These are phyloP conservation scores for Aureobasidium subglaciale DNA, from an alignment of 2,329 filamentous ascomycete genomes.

Conservation along the genomic window DNA sequence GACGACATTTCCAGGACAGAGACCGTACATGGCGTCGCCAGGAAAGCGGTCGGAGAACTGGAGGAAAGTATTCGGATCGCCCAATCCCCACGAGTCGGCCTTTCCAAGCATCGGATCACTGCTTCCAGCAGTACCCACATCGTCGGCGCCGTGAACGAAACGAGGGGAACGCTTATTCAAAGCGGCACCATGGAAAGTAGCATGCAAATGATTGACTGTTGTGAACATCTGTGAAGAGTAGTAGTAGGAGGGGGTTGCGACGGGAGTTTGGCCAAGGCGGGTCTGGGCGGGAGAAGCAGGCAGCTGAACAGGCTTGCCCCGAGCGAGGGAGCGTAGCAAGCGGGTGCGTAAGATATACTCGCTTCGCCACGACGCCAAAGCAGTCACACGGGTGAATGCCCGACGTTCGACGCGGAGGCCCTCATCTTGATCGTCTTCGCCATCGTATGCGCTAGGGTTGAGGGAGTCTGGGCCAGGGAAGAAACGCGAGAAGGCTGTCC, in stretches of 20 bases:
- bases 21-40: slow-evolving; percentile 66
- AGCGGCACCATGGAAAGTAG: slow-evolving; percentile 58
- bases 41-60: slow-evolving; percentile 74
- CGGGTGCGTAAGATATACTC: slow-evolving; percentile 88
- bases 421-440: slow-evolving; percentile 43
- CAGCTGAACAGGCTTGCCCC: slow-evolving; percentile 66
- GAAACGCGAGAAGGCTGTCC: slow-evolving; percentile 82
- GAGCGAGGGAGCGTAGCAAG: slow-evolving; percentile 69
- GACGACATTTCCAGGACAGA: slow-evolving; percentile 67
- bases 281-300: slow-evolving; percentile 46
- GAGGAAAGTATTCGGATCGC: slow-evolving; percentile 65
- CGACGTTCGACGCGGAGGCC: slow-evolving; percentile 63
- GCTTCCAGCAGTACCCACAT: slow-evolving; percentile 67
- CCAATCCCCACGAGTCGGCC: slow-evolving; percentile 73
- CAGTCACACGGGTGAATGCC: slow-evolving; percentile 73
- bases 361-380: slow-evolving; percentile 86
- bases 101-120: slow-evolving; percentile 74
- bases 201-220: slow-evolving; percentile 72
- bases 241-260: slow-evolving; percentile 66
- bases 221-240: slow-evolving; percentile 80
- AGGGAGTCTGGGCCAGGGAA: slow-evolving; percentile 70
- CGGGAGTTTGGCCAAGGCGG: slow-evolving; percentile 52
- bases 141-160: slow-evolving; percentile 76
- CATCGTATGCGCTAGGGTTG: slow-evolving; percentile 31
- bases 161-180: slow-evolving; percentile 63